These are phyloP conservation scores for Xylaria polymorpha DNA, from an alignment of 2,329 filamentous ascomycete genomes.

Conservation along the genomic window DNA sequence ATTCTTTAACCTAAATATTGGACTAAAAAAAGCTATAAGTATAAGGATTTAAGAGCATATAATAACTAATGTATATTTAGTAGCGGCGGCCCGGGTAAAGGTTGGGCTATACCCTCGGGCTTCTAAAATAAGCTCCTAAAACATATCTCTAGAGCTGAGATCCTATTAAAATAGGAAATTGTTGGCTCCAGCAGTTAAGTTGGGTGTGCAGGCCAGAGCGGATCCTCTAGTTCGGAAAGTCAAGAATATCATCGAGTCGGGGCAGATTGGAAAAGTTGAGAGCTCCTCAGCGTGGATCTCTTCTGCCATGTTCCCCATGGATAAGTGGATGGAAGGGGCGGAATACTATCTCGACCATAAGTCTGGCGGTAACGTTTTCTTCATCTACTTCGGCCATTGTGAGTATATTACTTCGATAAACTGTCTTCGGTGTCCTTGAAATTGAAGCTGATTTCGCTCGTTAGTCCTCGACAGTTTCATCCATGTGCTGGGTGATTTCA, in stretches of 20 bases:
- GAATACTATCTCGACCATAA: slow-evolving; percentile 38
- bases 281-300: slow-evolving; percentile 47
- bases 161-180: no score
- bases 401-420: slow-evolving; percentile 29
- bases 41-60: no score
- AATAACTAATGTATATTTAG: no score
- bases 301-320: slow-evolving; percentile 19
- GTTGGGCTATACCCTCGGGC: no score
- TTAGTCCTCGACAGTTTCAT: slow-evolving; percentile 52
- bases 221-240: slow-evolving; percentile 55
- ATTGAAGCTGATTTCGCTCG: not conserved
- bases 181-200: no score
- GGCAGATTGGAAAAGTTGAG: slow-evolving; percentile 57
- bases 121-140: no score
- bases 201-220: slow-evolving; percentile 60
- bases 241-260: slow-evolving; percentile 55
- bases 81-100: no score
- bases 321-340: slow-evolving; percentile 40
- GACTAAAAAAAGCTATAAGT: no score
- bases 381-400: slow-evolving; percentile 50
- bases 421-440: not conserved
- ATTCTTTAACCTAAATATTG: no score
- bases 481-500: slow-evolving; percentile 51
- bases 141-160: no score
- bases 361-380: slow-evolving; percentile 41